Evolutionary conservation across 768 basidiomycete genomes (phyloP).

Genomic region (Filobasidium wieringae): DNA sequence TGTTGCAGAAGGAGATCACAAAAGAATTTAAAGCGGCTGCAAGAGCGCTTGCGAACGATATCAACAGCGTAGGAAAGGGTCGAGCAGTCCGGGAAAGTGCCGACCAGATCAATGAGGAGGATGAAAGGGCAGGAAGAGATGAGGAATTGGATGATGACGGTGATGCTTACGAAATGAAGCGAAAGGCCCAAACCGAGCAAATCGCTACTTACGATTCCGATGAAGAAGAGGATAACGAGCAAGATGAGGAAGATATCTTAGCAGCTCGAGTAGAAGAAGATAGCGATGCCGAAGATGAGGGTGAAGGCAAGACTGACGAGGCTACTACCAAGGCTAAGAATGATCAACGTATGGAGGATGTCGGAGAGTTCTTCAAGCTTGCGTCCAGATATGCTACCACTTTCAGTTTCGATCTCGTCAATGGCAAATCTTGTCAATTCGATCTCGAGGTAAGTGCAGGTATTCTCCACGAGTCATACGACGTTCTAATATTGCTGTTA

Average conservation of each 20-base stretch:
- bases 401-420: conserved; percentile 53
- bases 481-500: neutral
- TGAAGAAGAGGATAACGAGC: conserved; percentile 56
- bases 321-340: conserved; percentile 16
- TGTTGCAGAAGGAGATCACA: conserved; percentile 73
- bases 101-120: conserved; percentile 42
- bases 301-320: conserved; percentile 18
- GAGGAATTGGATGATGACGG: conserved; percentile 47
- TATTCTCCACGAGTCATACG: neutral
- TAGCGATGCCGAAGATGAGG: conserved; percentile 27
- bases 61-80: conserved; percentile 58
- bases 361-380: conserved; percentile 39
- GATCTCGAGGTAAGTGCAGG: conserved; percentile 61
- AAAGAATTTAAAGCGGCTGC: conserved; percentile 76
- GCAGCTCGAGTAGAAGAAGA: conserved; percentile 42
- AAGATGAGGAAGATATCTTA: conserved; percentile 54
- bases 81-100: conserved; percentile 19
- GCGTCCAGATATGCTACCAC: conserved; percentile 55
- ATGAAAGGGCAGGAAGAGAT: conserved; percentile 42
- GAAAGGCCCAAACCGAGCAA: conserved; percentile 41
- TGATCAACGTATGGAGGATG: conserved; percentile 25
- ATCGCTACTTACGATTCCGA: conserved; percentile 49
- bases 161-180: conserved; percentile 44
- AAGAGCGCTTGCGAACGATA: conserved; percentile 62
- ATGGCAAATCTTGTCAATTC: conserved; percentile 54